phyloP scores from a whole-genome alignment of 495 filamentous ascomycete genomes.

The Penicillium goetzii region DNA sequence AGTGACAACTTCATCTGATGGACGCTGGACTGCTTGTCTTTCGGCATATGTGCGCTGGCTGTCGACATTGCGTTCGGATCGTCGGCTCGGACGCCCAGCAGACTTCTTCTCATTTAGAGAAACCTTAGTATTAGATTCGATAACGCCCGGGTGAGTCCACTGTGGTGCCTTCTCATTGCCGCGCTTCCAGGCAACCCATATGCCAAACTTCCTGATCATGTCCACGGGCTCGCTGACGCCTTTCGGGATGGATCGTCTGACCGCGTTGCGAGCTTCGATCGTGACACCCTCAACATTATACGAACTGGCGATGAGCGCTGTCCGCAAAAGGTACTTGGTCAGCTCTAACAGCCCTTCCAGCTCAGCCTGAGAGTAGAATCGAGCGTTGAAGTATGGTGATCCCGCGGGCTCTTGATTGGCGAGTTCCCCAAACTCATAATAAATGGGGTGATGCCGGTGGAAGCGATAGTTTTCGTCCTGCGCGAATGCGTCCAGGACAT shows the following conservation, averaged over 20 bases:
- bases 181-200: slow-evolving; percentile 77
- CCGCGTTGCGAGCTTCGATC: slow-evolving; percentile 58
- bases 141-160: slow-evolving; percentile 62
- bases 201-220: slow-evolving; percentile 63
- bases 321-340: slow-evolving; percentile 66
- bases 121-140: slow-evolving; percentile 50
- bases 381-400: slow-evolving; percentile 57
- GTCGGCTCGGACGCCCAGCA: slow-evolving; percentile 49
- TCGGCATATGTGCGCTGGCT: slow-evolving; percentile 51
- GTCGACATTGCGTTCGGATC: slow-evolving; percentile 50
- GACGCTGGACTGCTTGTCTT: slow-evolving; percentile 49
- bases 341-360: slow-evolving; percentile 69
- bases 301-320: slow-evolving; percentile 67
- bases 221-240: slow-evolving; percentile 64
- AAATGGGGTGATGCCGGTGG: slow-evolving; percentile 56
- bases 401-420: slow-evolving; percentile 51
- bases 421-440: slow-evolving; percentile 61
- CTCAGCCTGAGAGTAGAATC: slow-evolving; percentile 70
- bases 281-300: slow-evolving; percentile 64
- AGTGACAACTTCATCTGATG: slow-evolving; percentile 33
- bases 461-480: slow-evolving; percentile 58
- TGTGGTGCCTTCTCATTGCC: slow-evolving; percentile 68
- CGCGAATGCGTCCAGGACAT: slow-evolving; percentile 59
- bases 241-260: slow-evolving; percentile 68
- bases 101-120: slow-evolving; percentile 48